Conservation (phyloP, 129 eudicot species). For the Cynara cardunculus region DNA sequence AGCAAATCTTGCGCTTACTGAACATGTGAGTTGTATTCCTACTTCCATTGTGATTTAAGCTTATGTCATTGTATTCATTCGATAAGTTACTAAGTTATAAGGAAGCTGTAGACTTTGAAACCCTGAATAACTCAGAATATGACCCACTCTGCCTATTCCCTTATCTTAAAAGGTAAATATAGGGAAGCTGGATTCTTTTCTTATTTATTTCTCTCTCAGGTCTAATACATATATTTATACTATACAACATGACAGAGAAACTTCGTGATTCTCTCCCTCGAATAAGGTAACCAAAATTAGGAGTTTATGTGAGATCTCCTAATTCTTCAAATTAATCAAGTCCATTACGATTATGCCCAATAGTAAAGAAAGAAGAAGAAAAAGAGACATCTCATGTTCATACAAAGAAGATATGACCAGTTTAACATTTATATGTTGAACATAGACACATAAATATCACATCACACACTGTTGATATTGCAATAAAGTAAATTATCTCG, state of each 20-base stretch:
- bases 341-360: neutral
- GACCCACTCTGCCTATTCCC: neutral
- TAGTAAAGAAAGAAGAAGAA: neutral
- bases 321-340: neutral
- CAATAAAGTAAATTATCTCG: neutral
- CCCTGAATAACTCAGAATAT: neutral
- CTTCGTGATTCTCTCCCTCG: neutral
- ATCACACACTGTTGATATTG: neutral
- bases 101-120: neutral
- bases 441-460: neutral
- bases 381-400: neutral
- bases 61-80: neutral
- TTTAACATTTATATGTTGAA: neutral
- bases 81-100: neutral
- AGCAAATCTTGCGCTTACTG: constrained; percentile 96
- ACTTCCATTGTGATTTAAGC: neutral
- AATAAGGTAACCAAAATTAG: neutral
- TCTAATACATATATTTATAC: neutral
- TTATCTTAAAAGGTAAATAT: neutral
- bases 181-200: neutral
- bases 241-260: neutral
- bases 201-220: neutral
- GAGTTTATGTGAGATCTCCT: neutral
- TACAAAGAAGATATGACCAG: neutral
- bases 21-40: constrained; percentile 62